phyloP scores from a whole-genome alignment of 2,329 filamentous ascomycete species.

The Xylaria sp. region DNA sequence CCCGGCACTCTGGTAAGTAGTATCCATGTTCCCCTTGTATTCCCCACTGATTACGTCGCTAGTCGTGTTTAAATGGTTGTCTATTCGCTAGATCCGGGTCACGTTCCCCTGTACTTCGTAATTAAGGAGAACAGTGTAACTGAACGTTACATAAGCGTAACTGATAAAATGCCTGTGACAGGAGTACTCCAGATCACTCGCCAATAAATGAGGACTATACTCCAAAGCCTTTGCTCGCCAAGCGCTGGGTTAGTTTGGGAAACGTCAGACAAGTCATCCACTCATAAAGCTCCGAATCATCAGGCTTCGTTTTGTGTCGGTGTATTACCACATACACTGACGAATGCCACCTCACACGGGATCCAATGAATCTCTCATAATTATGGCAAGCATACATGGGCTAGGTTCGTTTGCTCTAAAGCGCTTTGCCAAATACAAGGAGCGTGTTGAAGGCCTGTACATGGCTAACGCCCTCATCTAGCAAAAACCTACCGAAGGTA shows the following conservation, averaged over 20 bases:
- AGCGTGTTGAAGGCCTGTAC: not conserved
- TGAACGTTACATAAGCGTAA: constrained; percentile 20
- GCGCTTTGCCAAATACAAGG: not conserved
- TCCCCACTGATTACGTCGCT: constrained; percentile 22
- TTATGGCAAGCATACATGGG: not conserved
- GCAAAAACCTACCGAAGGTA: not conserved
- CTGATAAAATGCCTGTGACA: constrained; percentile 9
- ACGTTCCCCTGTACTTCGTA: constrained; percentile 8
- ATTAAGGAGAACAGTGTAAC: constrained; percentile 12
- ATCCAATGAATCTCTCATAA: not conserved
- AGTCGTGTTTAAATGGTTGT: constrained; percentile 7
- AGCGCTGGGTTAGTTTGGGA: not conserved
- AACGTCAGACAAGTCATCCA: not conserved
- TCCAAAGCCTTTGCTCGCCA: not conserved
- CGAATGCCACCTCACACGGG: constrained; percentile 2
- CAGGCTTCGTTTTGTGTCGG: not conserved
- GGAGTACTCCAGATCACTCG: not conserved
- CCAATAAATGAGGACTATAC: constrained; percentile 8
- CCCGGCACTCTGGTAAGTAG: constrained; percentile 30
- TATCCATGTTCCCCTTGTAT: constrained; percentile 22
- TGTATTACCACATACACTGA: not conserved
- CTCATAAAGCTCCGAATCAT: constrained; percentile 3
- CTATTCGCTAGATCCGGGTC: constrained; percentile 17
- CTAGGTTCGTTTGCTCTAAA: not conserved
- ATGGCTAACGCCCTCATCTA: not conserved